Evolutionary conservation across 2,329 filamentous ascomycete species (phyloP).

Genomic region (Sclerotinia trifoliorum): DNA sequence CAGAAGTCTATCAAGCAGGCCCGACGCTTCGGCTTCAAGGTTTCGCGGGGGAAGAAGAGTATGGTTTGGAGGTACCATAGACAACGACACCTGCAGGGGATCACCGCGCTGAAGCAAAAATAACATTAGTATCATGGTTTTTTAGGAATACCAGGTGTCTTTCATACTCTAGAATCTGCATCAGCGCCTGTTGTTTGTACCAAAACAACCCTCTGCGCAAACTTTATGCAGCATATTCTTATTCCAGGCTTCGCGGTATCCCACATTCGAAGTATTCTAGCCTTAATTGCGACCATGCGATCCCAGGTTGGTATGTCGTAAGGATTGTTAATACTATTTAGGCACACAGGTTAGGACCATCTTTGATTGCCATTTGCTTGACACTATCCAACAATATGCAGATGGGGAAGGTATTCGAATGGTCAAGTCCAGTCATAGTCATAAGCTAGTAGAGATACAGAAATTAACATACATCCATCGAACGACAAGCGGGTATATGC

Average conservation of each 20-base stretch:
- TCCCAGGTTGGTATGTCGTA: constrained; percentile 83
- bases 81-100: constrained; percentile 79
- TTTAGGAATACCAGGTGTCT: constrained; percentile 22
- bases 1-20: constrained; percentile 84
- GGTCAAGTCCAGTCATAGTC: constrained; percentile 18
- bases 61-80: constrained; percentile 81
- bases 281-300: constrained; percentile 83
- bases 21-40: constrained; percentile 89
- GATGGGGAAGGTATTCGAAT: background rate
- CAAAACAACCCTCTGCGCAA: constrained; percentile 88
- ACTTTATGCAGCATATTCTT: constrained; percentile 94
- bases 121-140: constrained; percentile 25
- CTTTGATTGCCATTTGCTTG: constrained; percentile 11
- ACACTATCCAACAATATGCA: background rate
- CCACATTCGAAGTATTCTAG: constrained; percentile 84
- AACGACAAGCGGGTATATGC: constrained; percentile 89
- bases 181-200: constrained; percentile 85
- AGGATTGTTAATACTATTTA: constrained; percentile 75
- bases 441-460: constrained; percentile 29
- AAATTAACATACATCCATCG: constrained; percentile 80
- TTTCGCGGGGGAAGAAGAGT: constrained; percentile 73
- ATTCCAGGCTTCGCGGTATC: constrained; percentile 74
- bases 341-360: constrained; percentile 34
- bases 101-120: constrained; percentile 57
- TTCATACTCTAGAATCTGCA: constrained; percentile 75